phyloP scores from a whole-genome alignment of 805 yeast genomes.

The Lipomyces lipofer region DNA sequence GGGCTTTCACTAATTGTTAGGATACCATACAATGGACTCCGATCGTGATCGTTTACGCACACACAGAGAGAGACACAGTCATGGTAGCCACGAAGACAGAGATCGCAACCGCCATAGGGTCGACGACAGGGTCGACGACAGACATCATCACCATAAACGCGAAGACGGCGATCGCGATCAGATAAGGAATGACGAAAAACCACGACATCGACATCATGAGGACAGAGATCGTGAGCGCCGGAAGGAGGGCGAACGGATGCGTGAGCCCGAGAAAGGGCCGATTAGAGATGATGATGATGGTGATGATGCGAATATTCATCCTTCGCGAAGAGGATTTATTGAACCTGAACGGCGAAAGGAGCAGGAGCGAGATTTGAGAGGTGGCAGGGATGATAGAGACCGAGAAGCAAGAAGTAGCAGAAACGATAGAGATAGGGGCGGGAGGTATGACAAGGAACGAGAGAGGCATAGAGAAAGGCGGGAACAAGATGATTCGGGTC shows the following conservation, averaged over 20 bases:
- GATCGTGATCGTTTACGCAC: background rate
- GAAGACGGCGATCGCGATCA: background rate
- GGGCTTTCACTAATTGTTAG: too few relatives aligned
- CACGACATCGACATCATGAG: too few relatives aligned
- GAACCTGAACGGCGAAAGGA: background rate
- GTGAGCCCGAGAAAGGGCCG: too few relatives aligned
- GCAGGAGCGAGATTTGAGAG: background rate
- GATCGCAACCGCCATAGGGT: too few relatives aligned
- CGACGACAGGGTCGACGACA: background rate
- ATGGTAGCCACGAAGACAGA: too few relatives aligned
- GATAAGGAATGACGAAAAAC: too few relatives aligned
- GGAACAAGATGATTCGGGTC: background rate
- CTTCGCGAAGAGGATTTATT: background rate
- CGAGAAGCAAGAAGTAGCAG: background rate
- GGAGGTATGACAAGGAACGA: background rate
- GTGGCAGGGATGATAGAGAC: too few relatives aligned
- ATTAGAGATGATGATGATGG: too few relatives aligned
- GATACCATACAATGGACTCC: too few relatives aligned
- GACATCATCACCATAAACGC: background rate
- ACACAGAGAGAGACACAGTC: background rate
- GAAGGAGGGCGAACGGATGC: too few relatives aligned
- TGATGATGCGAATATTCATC: conserved; percentile 4
- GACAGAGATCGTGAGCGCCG: background rate
- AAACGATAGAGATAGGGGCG: background rate
- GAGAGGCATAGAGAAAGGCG: background rate